Evolutionary conservation across 2,329 filamentous ascomycete genomes (phyloP).

Genomic region (Myriosclerotinia duriaeana): DNA sequence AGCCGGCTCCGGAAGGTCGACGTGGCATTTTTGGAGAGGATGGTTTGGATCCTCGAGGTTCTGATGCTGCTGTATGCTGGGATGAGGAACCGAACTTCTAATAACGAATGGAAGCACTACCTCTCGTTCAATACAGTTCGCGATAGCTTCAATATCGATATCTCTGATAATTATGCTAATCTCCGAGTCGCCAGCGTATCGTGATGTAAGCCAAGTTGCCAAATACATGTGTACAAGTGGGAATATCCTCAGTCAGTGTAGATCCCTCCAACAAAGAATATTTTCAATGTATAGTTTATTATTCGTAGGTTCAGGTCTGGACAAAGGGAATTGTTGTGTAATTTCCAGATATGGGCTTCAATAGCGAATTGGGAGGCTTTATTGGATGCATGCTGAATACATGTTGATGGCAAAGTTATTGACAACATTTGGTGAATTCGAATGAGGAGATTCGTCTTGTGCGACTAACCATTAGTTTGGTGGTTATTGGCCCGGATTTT

Average conservation of each 20-base stretch:
- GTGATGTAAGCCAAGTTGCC: background rate
- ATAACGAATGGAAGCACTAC: too few relatives aligned
- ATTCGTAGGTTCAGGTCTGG: background rate
- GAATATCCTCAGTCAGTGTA: background rate
- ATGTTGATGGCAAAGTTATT: background rate
- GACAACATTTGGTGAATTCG: background rate
- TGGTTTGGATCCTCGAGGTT: background rate
- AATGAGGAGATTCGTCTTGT: too few relatives aligned
- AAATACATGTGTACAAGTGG: background rate
- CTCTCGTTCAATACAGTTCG: too few relatives aligned
- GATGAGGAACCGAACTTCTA: too few relatives aligned
- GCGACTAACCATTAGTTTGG: too few relatives aligned
- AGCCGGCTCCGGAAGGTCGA: background rate
- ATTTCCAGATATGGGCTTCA: background rate
- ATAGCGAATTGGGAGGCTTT: background rate
- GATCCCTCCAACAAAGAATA: background rate
- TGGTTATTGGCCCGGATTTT: too few relatives aligned
- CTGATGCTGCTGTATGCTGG: too few relatives aligned
- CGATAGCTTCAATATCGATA: too few relatives aligned
- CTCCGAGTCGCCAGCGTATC: background rate
- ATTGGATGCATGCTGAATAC: background rate
- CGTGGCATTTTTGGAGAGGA: slow-evolving; percentile 6
- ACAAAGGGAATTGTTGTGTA: background rate
- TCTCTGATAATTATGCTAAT: too few relatives aligned
- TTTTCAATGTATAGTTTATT: background rate